These are phyloP conservation scores for Bipolaris bicolor DNA, from an alignment of 2,329 filamentous ascomycete species.

Conservation along the genomic window DNA sequence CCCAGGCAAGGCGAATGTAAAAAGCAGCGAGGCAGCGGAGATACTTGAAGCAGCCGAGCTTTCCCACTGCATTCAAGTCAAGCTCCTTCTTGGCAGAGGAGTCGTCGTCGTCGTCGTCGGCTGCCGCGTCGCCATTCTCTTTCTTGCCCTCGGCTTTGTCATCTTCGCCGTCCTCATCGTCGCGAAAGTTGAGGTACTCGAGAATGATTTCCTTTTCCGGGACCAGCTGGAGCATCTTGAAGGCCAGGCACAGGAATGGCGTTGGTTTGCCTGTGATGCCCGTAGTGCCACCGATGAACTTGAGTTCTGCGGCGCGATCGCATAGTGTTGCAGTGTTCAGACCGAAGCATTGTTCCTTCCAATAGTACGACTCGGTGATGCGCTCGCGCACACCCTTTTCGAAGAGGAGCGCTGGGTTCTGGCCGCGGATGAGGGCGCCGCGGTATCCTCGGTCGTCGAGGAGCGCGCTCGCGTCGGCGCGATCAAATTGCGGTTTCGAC, in stretches of 20 bases:
- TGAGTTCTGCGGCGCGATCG: slow-evolving; percentile 85
- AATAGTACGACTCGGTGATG: slow-evolving; percentile 95
- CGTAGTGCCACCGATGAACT: slow-evolving; percentile 86
- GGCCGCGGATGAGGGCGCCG: slow-evolving; percentile 79
- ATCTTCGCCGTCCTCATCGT: slow-evolving; percentile 31
- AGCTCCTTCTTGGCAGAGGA: slow-evolving; percentile 15
- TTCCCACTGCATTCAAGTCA: slow-evolving; percentile 39
- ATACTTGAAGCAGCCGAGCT: slow-evolving; percentile 68
- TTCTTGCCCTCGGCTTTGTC: slow-evolving; percentile 47
- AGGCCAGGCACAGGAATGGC: slow-evolving; percentile 90
- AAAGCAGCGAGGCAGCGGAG: slow-evolving; percentile 87
- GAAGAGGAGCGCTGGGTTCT: slow-evolving; percentile 94
- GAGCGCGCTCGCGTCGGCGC: slow-evolving; percentile 76
- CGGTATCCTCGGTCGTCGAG: slow-evolving; percentile 89
- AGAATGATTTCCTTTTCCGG: slow-evolving; percentile 78
- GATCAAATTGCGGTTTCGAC: slow-evolving; percentile 61
- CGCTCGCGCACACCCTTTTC: slow-evolving; percentile 95
- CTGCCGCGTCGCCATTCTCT: slow-evolving; percentile 8
- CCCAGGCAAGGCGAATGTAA: slow-evolving; percentile 88
- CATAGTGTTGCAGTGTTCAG: slow-evolving; percentile 82
- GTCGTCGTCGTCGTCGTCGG: slow-evolving; percentile 12
- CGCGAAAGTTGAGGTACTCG: slow-evolving; percentile 73
- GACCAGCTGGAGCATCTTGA: slow-evolving; percentile 90
- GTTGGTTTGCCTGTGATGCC: slow-evolving; percentile 84
- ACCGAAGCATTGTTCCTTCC: slow-evolving; percentile 98